A percentile compares a stretch with the other conserved stretches of the same genome.
These are phyloP conservation scores for Cladosporium oxysporum DNA, from an alignment of 2,329 filamentous ascomycete genomes.

Conservation along the genomic window DNA sequence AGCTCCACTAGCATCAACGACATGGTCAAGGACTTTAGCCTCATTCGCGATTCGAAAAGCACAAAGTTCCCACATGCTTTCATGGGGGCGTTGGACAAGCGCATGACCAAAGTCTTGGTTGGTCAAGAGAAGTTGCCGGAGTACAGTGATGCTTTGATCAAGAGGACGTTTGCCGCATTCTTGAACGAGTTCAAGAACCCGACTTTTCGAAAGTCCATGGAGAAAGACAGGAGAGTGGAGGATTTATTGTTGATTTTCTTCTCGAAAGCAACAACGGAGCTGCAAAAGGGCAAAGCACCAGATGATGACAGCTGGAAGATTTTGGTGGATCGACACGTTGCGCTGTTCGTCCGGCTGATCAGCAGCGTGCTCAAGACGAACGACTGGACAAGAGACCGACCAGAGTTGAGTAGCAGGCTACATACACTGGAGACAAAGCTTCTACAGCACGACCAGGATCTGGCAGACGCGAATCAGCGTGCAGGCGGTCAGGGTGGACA, in stretches of 20 bases:
- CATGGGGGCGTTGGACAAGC: conserved; percentile 70
- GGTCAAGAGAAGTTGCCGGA: conserved; percentile 83
- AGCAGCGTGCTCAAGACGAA: conserved; percentile 77
- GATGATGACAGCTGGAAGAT: conserved; percentile 89
- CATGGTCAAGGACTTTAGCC: conserved; percentile 82
- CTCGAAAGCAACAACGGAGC: conserved; percentile 87
- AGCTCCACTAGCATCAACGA: conserved; percentile 74
- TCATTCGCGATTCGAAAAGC: conserved; percentile 67
- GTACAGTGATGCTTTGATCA: conserved; percentile 86
- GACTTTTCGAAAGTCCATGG: conserved; percentile 84
- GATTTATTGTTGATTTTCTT: conserved; percentile 95
- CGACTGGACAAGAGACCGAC: conserved; percentile 80
- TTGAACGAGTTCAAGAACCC: conserved; percentile 90
- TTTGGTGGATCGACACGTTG: conserved; percentile 90
- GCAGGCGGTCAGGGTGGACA: conserved; percentile 61
- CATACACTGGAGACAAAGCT: conserved; percentile 88
- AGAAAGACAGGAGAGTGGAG: conserved; percentile 91
- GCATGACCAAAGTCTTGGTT: conserved; percentile 76
- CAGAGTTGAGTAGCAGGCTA: conserved; percentile 78
- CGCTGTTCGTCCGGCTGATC: conserved; percentile 87
- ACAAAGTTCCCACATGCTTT: conserved; percentile 71
- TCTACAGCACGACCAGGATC: conserved; percentile 88
- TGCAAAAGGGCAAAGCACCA: conserved; percentile 72
- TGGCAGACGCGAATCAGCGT: conserved; percentile 63
- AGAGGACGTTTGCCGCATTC: conserved; percentile 91